Evolutionary conservation across 1,284 basidiomycete genomes (phyloP), one percentile per base, ranked within the genome.

Genomic region (Boletus mariae): DNA sequence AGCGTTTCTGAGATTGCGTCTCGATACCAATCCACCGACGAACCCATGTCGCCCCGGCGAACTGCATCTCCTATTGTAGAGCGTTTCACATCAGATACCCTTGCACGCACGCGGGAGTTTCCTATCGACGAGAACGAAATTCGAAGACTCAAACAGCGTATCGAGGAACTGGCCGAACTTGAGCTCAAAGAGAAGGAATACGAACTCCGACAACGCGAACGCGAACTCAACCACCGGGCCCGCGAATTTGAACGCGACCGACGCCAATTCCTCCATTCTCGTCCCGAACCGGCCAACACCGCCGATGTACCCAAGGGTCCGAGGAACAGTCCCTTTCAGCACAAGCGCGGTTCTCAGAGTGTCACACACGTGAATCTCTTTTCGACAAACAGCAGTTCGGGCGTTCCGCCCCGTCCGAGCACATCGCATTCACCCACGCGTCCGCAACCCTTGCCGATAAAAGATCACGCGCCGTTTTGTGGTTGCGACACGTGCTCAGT

Each of bases 1-100:
- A 87, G 82, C 47, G 87, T 89, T 13, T 77, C 77, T 7, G 77
- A 82, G 56, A 70, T 90, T n/a, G 85, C 86, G 2, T 78, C 76
- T 42, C 79, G 80, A 35, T 90, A 87, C 60, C 77, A 82, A 57
- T 64, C 75, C 5, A 52, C 62, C 4, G 77, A 77, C 13, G 63
- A 66, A n/a, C 71, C 73, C 26, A 58, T 65, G 34, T 73, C 73
- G 9, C 67, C 73, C 28, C 66, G 70, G 28, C 52, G 53, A 26
- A 56, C 69, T 3, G 49, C 55, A 17, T 76, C 72, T 5, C 74
- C 72, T 3, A 58, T 56, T 10, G 48, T 58, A 37, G 69, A 74
- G 44, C 59, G 56, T 25, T 59, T 66, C 47, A 53, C 47, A 23
- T 38, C 52, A 3, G 65, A 69, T 42, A 54, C 53, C 26, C 51